Base-by-base conservation (phyloP, 176 grass and related monocot genomes). In the Oryza glaberrima region DNA sequence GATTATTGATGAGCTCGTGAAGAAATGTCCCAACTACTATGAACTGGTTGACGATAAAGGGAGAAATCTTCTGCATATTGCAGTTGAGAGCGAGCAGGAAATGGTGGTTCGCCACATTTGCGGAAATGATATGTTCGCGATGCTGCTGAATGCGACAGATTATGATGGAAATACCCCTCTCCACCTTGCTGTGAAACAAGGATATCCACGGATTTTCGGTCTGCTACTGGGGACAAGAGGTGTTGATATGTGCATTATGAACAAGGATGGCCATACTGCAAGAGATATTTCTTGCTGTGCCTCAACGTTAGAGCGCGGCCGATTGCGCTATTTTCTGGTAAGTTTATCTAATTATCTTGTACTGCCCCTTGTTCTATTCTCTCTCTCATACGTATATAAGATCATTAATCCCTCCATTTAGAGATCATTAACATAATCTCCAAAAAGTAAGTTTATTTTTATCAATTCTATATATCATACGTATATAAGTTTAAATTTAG, bases 1-100 rank as follows among this genome's bases (percentile, higher is more conserved):
- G 11, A 56, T 84, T 1, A 13, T 91, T 1, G 11, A 73, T 11
- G 32, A 54, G 81, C 20, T 92, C 52, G 52, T 81, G 14, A 2
- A 26, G 28, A 35, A n/a, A 4, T 90, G 48, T 9, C 87, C 87
- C 0, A 22, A 79, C 11, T 82, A 64, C 0, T 26, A 35, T 20
- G 79, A 86, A n/a, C 4, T 86, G 26, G 36, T 92, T 45, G 87
- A 89, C 25, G 5, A 2, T 0, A 0, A 28, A 7, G 90, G 90
- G 46, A 84, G 69, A 30, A 92, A 84, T 23, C 20, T 92, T 38
- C 82, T 89, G 14, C 90, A 89, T 32, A 0, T 43, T 28, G 90
- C 86, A 5, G 69, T 86, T 1, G 0, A 56, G 0, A 13, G 71
- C 9, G 20, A 61, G 22, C 0, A 19, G 13, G 9, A 9, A 0